Conservation (phyloP, 2,329 filamentous ascomycete species). For the Hypoxylon sp. region DNA sequence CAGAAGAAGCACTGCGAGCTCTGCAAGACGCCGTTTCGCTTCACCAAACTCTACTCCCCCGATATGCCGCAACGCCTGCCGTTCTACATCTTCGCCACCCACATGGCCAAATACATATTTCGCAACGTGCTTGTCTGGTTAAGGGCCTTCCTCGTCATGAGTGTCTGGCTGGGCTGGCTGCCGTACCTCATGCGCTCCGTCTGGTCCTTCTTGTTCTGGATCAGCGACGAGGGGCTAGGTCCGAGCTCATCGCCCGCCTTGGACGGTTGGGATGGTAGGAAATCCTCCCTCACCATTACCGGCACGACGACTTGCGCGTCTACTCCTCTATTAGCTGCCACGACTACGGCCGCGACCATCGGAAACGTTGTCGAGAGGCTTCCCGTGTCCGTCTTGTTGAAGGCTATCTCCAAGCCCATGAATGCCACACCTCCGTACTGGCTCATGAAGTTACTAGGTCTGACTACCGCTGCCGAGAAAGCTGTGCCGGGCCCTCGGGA, state of each 20-base stretch:
- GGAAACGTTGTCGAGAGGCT: slow-evolving; percentile 49
- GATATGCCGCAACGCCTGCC: slow-evolving; percentile 90
- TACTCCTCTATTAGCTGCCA: slow-evolving; percentile 49
- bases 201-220: slow-evolving; percentile 95
- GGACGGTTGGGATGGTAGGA: slow-evolving; percentile 44
- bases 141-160: slow-evolving; percentile 77
- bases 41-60: slow-evolving; percentile 96
- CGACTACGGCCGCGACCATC: slow-evolving; percentile 50
- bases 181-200: slow-evolving; percentile 91
- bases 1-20: slow-evolving; percentile 99
- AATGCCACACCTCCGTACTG: slow-evolving; percentile 47
- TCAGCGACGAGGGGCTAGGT: slow-evolving; percentile 78
- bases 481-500: slow-evolving; percentile 29
- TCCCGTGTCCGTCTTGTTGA: slow-evolving; percentile 39
- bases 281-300: slow-evolving; percentile 37
- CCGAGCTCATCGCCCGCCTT: slow-evolving; percentile 42
- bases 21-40: slow-evolving; percentile 97
- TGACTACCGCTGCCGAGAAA: slow-evolving; percentile 29
- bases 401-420: slow-evolving; percentile 43
- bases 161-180: slow-evolving; percentile 88
- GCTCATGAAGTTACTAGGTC: slow-evolving; percentile 43
- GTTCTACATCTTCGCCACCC: slow-evolving; percentile 78
- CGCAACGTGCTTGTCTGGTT: slow-evolving; percentile 79
- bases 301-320: slow-evolving; percentile 50
- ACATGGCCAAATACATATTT: slow-evolving; percentile 76